Conservation (phyloP, 1,284 basidiomycete species). For the Pseudozyma hubeiensis region DNA sequence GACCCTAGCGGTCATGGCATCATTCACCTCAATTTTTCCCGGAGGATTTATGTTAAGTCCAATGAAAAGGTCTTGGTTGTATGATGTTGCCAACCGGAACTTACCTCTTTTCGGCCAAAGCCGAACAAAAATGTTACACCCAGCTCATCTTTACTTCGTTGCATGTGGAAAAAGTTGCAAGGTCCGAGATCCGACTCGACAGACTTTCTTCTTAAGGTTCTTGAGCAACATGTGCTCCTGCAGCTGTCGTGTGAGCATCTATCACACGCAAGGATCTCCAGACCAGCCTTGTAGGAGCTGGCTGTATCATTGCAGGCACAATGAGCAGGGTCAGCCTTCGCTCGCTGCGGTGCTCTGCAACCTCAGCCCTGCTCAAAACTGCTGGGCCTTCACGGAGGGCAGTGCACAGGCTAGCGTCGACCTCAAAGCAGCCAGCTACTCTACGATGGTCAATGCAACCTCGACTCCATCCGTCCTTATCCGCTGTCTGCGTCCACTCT, state of each 20-base stretch:
- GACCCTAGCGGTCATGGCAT: constrained; percentile 43
- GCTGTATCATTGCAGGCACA: too few species aligned
- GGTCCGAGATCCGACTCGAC: constrained; percentile 30
- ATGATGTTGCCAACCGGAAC: too few species aligned
- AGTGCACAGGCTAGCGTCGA: background rate
- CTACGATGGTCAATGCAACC: background rate
- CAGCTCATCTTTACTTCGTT: too few species aligned
- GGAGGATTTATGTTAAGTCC: too few species aligned
- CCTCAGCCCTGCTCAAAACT: background rate
- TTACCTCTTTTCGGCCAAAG: background rate
- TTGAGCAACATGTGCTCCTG: constrained; percentile 2
- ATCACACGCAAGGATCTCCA: background rate
- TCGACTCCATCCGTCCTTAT: background rate
- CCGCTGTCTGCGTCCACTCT: background rate
- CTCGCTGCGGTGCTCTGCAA: constrained; percentile 1
- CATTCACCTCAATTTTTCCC: constrained; percentile 6
- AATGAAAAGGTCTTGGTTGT: too few species aligned
- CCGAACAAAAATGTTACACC: background rate
- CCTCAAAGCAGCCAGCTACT: background rate
- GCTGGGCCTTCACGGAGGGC: constrained; percentile 1
- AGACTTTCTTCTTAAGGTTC: constrained; percentile 36
- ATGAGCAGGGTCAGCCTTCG: constrained; percentile 7
- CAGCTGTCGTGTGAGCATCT: background rate
- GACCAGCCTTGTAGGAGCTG: too few species aligned
- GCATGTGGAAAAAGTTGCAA: background rate